Evolutionary conservation across 108 stramenopile species (phyloP).

Genomic region (Pseudonitzschia multistriata): DNA sequence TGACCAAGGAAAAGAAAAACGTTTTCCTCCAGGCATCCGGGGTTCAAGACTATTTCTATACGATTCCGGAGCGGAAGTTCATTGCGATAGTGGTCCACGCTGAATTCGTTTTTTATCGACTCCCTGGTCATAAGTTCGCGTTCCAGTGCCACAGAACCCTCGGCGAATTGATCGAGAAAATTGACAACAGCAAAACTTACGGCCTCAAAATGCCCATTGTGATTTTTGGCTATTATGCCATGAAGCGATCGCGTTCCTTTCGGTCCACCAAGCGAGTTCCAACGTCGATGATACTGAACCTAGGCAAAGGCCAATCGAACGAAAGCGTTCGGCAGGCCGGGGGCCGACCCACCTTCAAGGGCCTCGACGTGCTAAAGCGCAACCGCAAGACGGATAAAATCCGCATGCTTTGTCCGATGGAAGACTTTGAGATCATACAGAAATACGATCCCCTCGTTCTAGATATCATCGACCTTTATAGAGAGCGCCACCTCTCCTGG

Average conservation of each 20-base stretch:
- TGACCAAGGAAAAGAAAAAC: background rate
- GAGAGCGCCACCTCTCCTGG: background rate
- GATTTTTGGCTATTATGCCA: conserved; percentile 39
- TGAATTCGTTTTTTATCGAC: background rate
- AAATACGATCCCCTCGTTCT: background rate
- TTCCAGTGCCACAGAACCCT: background rate
- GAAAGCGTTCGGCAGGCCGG: conserved; percentile 31
- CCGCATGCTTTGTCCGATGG: conserved; percentile 4
- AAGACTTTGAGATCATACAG: conserved; percentile 9
- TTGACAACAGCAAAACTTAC: background rate
- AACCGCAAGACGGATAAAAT: background rate
- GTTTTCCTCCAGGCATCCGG: conserved; percentile 4
- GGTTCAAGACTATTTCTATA: conserved; percentile 5
- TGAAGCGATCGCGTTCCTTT: conserved; percentile 38
- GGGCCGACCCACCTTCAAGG: conserved; percentile 45
- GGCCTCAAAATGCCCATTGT: conserved; percentile 36
- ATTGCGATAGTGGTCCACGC: conserved; percentile 9
- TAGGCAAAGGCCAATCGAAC: conserved; percentile 32
- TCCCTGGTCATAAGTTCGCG: conserved; percentile 1
- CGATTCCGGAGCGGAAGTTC: background rate
- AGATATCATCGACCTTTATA: background rate
- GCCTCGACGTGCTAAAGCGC: background rate
- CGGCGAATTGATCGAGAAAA: background rate
- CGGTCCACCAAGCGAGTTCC: conserved; percentile 27
- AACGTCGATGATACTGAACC: conserved; percentile 29